phyloP scores from a whole-genome alignment of 495 filamentous ascomycete species.

The Clavariopsis aquatica region DNA sequence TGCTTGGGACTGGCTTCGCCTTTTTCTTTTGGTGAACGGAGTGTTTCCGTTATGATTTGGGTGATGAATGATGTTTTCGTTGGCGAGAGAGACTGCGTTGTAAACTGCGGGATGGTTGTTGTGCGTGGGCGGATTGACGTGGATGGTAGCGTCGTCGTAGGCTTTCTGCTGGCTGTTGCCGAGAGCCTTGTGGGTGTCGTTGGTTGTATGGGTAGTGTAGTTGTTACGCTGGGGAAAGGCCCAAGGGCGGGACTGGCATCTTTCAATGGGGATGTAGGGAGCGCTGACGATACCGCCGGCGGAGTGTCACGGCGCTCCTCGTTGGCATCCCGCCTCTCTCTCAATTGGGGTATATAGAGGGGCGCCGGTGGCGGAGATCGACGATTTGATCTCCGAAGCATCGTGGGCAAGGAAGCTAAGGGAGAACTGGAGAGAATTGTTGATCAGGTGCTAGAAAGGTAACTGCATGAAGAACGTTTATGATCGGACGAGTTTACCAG shows the following conservation, averaged over 20 bases:
- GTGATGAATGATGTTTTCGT: not conserved
- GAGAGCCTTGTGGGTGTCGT: not conserved
- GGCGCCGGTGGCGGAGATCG: not conserved
- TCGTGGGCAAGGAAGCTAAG: not conserved
- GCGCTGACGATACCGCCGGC: not conserved
- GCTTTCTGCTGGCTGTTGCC: not conserved
- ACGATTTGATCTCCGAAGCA: not conserved
- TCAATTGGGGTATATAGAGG: not conserved
- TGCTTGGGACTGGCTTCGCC: not conserved
- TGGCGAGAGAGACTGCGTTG: not conserved
- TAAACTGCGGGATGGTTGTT: not conserved
- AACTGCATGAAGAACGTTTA: too few relatives aligned
- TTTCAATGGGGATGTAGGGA: not conserved
- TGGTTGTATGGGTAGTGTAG: not conserved
- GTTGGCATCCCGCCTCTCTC: not conserved
- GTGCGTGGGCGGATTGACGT: not conserved
- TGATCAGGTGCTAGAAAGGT: not conserved
- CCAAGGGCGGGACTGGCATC: not conserved
- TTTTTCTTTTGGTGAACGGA: not conserved
- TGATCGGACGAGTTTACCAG: too few relatives aligned
- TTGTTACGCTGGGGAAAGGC: not conserved
- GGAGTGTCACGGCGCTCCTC: not conserved
- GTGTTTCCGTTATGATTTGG: not conserved
- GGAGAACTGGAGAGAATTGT: not conserved
- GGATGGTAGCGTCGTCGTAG: not conserved